Percentiles rank a stretch among this genome's conserved stretches.
Evolutionary conservation across 73 alveolate species (phyloP).

Genomic region (Breviolum minutum): DNA sequence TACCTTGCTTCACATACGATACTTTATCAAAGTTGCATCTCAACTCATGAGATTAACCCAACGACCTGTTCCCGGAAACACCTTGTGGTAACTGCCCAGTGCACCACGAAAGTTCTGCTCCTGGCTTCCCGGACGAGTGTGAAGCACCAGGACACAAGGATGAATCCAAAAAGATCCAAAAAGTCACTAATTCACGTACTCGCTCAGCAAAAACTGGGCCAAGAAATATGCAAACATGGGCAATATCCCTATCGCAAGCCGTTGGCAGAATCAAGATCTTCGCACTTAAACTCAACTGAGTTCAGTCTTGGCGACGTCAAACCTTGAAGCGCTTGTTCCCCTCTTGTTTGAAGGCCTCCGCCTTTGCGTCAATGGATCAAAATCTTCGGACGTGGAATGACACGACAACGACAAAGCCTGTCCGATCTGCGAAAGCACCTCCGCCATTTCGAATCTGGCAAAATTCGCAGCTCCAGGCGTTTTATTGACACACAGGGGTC

Average conservation of each 20-base stretch:
- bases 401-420: background rate
- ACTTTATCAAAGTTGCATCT: too few relatives aligned
- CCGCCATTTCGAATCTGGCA: conserved; percentile 16
- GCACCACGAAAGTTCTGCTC: conserved; percentile 89
- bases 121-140: background rate
- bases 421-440: conserved; percentile 22
- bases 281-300: background rate
- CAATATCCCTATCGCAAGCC: background rate
- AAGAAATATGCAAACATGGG: background rate
- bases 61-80: background rate
- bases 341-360: conserved; percentile 75
- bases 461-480: too few relatives aligned
- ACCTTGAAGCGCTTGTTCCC: conserved; percentile 71
- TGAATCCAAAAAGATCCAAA: too few relatives aligned
- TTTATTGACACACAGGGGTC: too few relatives aligned
- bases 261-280: background rate
- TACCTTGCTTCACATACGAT: too few relatives aligned
- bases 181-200: too few relatives aligned
- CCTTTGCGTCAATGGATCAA: background rate
- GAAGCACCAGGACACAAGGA: too few relatives aligned
- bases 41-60: background rate
- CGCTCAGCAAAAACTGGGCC: too few relatives aligned
- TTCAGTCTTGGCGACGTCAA: too few relatives aligned
- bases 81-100: conserved; percentile 85
- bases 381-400: too few relatives aligned